Conservation (phyloP, 192 early-diverging fungal species). For the Kappamyces sp. region DNA sequence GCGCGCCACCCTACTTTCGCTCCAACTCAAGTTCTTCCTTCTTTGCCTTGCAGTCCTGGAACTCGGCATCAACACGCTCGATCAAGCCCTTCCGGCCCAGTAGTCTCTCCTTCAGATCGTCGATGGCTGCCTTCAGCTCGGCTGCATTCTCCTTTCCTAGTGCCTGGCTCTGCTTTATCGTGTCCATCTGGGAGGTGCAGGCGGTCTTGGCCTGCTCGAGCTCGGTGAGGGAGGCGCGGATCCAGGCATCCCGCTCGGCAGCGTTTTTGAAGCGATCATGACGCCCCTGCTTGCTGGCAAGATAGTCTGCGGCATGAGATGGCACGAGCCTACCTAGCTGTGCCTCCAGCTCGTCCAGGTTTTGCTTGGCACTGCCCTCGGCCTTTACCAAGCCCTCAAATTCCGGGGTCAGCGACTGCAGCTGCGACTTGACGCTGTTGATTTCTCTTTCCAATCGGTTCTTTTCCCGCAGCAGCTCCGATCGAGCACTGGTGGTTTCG, state of each 20-base stretch:
- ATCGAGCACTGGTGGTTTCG: slow-evolving; percentile 7
- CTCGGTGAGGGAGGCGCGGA: no score
- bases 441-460: slow-evolving; percentile 52
- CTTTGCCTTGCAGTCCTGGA: slow-evolving; percentile 36
- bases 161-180: slow-evolving; percentile 46
- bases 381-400: slow-evolving; percentile 53
- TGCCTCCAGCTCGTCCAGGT: no score
- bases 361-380: slow-evolving; percentile 58
- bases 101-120: slow-evolving; percentile 15
- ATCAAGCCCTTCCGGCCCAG: slow-evolving; percentile 31
- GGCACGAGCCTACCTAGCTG: no score
- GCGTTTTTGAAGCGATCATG: slow-evolving; percentile 69
- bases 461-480: slow-evolving; percentile 23
- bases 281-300: slow-evolving; percentile 85
- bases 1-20: slow-evolving; percentile 53
- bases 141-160: slow-evolving; percentile 51
- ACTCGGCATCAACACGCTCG: slow-evolving; percentile 23
- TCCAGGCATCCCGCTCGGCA: slow-evolving; percentile 75
- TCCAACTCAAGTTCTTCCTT: slow-evolving; percentile 35
- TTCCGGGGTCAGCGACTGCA: slow-evolving; percentile 57
- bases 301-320: no score
- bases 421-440: slow-evolving; percentile 53
- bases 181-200: no score
- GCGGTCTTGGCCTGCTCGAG: no score
- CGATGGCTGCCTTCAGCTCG: slow-evolving; percentile 35